phyloP scores from a whole-genome alignment of 2,329 filamentous ascomycete genomes.

The Trichoderma semiorbis region DNA sequence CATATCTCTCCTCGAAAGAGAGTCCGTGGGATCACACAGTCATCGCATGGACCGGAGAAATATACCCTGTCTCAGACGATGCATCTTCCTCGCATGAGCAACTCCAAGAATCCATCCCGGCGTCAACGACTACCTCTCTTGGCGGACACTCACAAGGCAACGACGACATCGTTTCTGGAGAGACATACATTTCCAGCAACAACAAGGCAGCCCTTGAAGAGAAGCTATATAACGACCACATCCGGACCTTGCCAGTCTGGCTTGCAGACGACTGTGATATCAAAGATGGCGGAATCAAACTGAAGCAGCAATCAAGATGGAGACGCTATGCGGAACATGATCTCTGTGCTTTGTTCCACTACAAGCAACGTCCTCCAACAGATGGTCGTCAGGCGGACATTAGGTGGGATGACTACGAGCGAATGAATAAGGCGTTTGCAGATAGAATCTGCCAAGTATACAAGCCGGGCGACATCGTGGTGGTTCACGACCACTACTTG shows the following conservation, averaged over 20 bases:
- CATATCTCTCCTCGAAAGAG: constrained; percentile 70
- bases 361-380: constrained; percentile 86
- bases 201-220: constrained; percentile 67
- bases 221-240: constrained; percentile 66
- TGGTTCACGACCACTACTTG: constrained; percentile 92
- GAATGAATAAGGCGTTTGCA: constrained; percentile 87
- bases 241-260: constrained; percentile 84
- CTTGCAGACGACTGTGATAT: constrained; percentile 73
- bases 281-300: constrained; percentile 43
- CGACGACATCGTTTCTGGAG: neutral
- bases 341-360: constrained; percentile 89
- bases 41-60: constrained; percentile 92
- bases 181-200: constrained; percentile 47
- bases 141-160: neutral
- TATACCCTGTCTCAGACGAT: constrained; percentile 40
- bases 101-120: neutral
- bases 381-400: constrained; percentile 67
- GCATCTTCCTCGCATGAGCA: neutral
- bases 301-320: constrained; percentile 83
- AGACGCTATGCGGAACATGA: constrained; percentile 85
- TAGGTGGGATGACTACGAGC: constrained; percentile 89
- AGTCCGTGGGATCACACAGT: constrained; percentile 86
- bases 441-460: constrained; percentile 83
- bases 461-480: constrained; percentile 84
- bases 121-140: constrained; percentile 1